phyloP scores from a whole-genome alignment of 306 rosid genomes.

The Sicyos baderoa region DNA sequence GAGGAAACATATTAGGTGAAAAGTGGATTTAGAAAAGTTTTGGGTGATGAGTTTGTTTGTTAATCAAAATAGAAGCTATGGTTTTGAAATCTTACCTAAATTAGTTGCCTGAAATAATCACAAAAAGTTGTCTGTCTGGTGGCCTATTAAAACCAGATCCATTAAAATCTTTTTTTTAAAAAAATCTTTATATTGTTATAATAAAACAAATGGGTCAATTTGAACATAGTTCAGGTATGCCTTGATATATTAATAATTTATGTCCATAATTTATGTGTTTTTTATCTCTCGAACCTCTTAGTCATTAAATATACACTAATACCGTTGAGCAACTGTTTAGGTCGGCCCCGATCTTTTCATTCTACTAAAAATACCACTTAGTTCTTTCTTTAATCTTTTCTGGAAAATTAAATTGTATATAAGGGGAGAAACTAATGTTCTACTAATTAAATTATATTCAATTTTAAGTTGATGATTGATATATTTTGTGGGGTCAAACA shows the following conservation, averaged over 20 bases:
- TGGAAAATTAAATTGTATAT: not conserved
- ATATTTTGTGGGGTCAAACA: not conserved
- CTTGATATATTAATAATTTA: too few relatives aligned
- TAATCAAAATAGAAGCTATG: conserved; percentile 3
- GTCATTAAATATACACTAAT: too few relatives aligned
- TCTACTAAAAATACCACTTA: not conserved
- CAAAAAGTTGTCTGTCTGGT: not conserved
- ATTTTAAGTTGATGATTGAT: not conserved
- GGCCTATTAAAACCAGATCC: conserved; percentile 2
- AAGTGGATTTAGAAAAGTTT: not conserved
- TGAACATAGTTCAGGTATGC: too few relatives aligned
- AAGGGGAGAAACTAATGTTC: not conserved
- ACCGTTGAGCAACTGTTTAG: too few relatives aligned
- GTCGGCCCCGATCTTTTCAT: too few relatives aligned
- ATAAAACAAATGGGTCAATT: not conserved
- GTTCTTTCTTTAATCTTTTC: not conserved
- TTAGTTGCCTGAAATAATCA: conserved; percentile 10
- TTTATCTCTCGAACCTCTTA: too few relatives aligned
- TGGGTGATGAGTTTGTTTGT: not conserved
- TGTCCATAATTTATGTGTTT: too few relatives aligned
- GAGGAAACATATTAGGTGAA: not conserved
- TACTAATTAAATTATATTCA: too few relatives aligned
- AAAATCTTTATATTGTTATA: not conserved
- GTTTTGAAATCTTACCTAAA: conserved; percentile 17
- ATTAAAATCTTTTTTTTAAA: not conserved